These are phyloP conservation scores for Mallotus repandus DNA, from an alignment of 441 rosid genomes.

Conservation along the genomic window DNA sequence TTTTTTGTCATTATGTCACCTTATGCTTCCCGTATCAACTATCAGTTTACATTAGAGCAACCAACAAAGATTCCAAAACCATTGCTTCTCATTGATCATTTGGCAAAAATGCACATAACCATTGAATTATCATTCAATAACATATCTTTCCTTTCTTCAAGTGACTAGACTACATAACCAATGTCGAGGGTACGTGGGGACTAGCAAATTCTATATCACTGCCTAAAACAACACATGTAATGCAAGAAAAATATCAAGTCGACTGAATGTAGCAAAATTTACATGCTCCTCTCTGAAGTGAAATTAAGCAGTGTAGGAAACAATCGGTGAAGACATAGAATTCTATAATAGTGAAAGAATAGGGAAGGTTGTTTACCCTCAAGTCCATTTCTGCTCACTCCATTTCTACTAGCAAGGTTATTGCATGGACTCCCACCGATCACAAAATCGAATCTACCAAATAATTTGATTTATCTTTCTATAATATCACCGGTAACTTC, in stretches of 20 bases:
- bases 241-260: not conserved
- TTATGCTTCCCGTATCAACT: no score
- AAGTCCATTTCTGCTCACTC: conserved; percentile 28
- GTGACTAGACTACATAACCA: not conserved
- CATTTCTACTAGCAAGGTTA: conserved; percentile 35
- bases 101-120: not conserved
- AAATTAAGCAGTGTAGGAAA: conserved; percentile 78
- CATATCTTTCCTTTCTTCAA: not conserved
- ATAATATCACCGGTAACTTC: conserved; percentile 16
- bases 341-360: conserved; percentile 3
- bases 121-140: not conserved
- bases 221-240: not conserved
- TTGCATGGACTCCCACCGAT: conserved; percentile 42
- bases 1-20: no score
- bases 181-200: not conserved
- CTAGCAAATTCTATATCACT: not conserved
- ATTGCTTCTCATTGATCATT: not conserved
- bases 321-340: conserved; percentile 39
- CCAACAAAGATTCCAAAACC: not conserved
- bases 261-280: conserved; percentile 7
- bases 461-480: conserved; percentile 14
- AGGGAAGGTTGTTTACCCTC: conserved; percentile 28
- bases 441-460: conserved; percentile 36
- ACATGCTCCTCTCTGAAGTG: conserved; percentile 49
- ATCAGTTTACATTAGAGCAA: not conserved